Evolutionary conservation across 495 filamentous ascomycete genomes (phyloP).

Genomic region (Bathelium albidoporum): DNA sequence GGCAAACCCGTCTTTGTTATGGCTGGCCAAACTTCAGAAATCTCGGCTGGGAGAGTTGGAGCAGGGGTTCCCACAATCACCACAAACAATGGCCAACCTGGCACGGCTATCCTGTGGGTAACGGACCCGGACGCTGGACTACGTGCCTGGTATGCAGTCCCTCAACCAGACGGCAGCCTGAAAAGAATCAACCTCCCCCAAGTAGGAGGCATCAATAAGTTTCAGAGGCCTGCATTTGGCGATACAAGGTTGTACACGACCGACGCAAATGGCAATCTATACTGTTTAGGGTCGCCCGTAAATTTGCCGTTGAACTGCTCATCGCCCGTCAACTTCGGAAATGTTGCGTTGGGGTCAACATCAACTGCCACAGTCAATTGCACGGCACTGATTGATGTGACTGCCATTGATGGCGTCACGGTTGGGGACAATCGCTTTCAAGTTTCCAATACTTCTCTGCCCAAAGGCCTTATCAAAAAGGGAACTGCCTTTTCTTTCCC

Average conservation of each 20-base stretch:
- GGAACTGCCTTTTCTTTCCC: constrained; percentile 31
- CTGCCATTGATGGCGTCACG: constrained; percentile 23
- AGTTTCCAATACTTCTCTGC: constrained; percentile 27
- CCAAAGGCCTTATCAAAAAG: constrained; percentile 22
- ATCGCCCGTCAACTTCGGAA: constrained; percentile 35
- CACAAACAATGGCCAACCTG: constrained; percentile 32
- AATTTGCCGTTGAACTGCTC: constrained; percentile 19
- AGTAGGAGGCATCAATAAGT: constrained; percentile 36
- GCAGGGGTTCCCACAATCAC: constrained; percentile 34
- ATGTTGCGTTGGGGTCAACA: constrained; percentile 26
- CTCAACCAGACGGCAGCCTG: constrained; percentile 29
- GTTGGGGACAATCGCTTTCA: constrained; percentile 23
- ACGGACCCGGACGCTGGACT: constrained; percentile 32
- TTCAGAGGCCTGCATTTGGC: constrained; percentile 40
- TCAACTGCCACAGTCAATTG: constrained; percentile 27
- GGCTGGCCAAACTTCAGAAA: constrained; percentile 27
- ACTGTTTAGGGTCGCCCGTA: constrained; percentile 29
- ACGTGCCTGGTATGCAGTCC: constrained; percentile 32
- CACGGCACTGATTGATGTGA: constrained; percentile 29
- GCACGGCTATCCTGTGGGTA: constrained; percentile 34
- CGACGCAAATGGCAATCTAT: constrained; percentile 30
- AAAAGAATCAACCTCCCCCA: constrained; percentile 31
- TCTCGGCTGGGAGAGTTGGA: constrained; percentile 33
- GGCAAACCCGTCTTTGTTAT: constrained; percentile 32
- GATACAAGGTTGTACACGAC: constrained; percentile 36